Evolutionary conservation across 2,329 filamentous ascomycete genomes (phyloP).

Genomic region (Fusarium tricinctum): DNA sequence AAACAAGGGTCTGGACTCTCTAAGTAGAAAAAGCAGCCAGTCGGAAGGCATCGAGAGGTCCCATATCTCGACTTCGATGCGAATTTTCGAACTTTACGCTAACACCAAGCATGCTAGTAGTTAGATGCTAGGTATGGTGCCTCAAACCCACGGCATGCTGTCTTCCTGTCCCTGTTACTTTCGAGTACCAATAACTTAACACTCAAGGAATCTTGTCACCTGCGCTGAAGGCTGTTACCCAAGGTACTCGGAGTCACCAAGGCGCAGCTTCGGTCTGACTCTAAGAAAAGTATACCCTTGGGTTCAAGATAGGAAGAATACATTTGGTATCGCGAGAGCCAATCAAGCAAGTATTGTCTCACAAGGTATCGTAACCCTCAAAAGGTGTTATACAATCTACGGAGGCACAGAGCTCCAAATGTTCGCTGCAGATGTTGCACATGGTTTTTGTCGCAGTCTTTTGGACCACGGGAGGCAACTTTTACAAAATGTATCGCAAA

Average conservation of each 20-base stretch:
- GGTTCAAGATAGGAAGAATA: background rate
- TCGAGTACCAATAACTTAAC: background rate
- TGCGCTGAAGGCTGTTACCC: background rate
- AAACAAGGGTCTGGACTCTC: background rate
- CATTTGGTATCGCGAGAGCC: background rate
- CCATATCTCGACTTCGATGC: background rate
- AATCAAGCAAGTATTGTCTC: background rate
- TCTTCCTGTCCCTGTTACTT: background rate
- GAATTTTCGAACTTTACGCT: too few relatives aligned
- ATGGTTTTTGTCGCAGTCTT: background rate
- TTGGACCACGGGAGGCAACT: background rate
- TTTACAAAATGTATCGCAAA: background rate
- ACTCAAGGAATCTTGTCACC: background rate
- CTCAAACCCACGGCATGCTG: background rate
- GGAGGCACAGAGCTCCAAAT: background rate
- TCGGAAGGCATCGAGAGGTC: background rate
- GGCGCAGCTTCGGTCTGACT: constrained; percentile 28
- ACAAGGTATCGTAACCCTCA: background rate
- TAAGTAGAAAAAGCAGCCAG: background rate
- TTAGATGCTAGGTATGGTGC: background rate
- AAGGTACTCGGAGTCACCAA: constrained; percentile 16
- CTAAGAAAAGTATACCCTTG: background rate
- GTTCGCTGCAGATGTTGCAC: background rate
- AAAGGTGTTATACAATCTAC: constrained; percentile 4
- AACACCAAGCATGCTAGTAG: too few relatives aligned